Base-by-base conservation (phyloP, 441 rosid species). In the Brassica balearica region DNA sequence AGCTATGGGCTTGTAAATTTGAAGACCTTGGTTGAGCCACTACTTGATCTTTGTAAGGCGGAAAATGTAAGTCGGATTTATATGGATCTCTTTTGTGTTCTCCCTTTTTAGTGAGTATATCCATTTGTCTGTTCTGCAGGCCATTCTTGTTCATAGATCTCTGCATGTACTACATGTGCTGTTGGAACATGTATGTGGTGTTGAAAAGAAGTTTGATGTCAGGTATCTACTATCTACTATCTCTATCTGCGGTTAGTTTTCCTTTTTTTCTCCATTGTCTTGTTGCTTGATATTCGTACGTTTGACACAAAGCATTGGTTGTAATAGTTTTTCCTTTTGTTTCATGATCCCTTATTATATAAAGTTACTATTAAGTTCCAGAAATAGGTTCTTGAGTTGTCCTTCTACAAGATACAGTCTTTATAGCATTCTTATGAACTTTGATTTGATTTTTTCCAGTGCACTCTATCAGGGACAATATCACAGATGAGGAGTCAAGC, bases 391-490 rank as follows among this genome's bases (percentile, higher is more conserved):
- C 38, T 14, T 36, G 46, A 19, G 56, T n/a, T 32, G 43, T 5
- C 32, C 17, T 29, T 14, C 25, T 10, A 72, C 6, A 69, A 63
- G 25, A 36, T 65, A 14, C 38, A 70, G 53, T 78, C 67, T 51
- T 17, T 83, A 55, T 80, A 74, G 34, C 32, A 61, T 84, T 88
- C 93, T 92, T 90, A 85, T 91, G 91, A 90, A 82, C 93, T 87
- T 90, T 89, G 90, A 87, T 90, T 86, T 91, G 97, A 95, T 86
- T 87, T 91, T 94, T 94, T 81, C 83, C 91, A 89, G 92, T 90
- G 93, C 87, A 86, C 91, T 95, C 90, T 91, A 87, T 90, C 98
- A 94, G 97, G 99, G 84, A 88, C 83, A 90, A 84, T 88, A 79
- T 87, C 77, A 83, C 68, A 84, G 84, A 83, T 27, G 87, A 91